These are phyloP conservation scores for Xanthoconium separans DNA, from an alignment of 1,284 basidiomycete genomes.

Conservation along the genomic window DNA sequence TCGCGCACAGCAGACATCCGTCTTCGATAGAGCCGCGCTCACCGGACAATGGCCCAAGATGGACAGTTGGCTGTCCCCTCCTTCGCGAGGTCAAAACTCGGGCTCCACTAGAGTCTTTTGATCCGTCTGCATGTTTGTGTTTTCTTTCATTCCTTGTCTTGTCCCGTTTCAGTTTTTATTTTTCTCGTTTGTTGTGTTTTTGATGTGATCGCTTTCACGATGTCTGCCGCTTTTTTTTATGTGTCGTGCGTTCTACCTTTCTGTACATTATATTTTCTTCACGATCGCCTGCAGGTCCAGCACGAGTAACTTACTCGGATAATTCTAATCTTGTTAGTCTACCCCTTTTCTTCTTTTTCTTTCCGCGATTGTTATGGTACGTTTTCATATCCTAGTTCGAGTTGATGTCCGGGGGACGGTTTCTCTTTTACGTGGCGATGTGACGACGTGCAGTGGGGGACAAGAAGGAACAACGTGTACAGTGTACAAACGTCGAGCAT, in stretches of 20 bases:
- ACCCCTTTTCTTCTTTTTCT: neutral
- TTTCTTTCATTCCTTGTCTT: neutral
- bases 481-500: neutral
- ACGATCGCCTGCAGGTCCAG: constrained; percentile 26
- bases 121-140: constrained; percentile 3
- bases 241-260: constrained; percentile 10
- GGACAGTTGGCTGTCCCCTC: constrained; percentile 33
- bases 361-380: constrained; percentile 12
- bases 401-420: neutral
- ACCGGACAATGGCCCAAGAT: constrained; percentile 35
- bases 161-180: neutral
- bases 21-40: constrained; percentile 29
- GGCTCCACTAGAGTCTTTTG: constrained; percentile 32
- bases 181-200: constrained; percentile 3
- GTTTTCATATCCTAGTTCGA: constrained; percentile 6
- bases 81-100: constrained; percentile 32
- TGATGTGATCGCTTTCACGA: constrained; percentile 13
- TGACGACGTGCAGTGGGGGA: neutral
- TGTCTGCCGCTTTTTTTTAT: constrained; percentile 4
- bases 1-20: constrained; percentile 27
- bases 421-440: neutral
- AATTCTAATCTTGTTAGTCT: constrained; percentile 30
- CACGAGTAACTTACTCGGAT: constrained; percentile 34
- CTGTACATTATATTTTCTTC: constrained; percentile 28
- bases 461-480: neutral